Evolutionary conservation across 2,329 filamentous ascomycete genomes (phyloP), one percentile per base, ranked within the genome.

Genomic region (Coniochaeta pulveracea): DNA sequence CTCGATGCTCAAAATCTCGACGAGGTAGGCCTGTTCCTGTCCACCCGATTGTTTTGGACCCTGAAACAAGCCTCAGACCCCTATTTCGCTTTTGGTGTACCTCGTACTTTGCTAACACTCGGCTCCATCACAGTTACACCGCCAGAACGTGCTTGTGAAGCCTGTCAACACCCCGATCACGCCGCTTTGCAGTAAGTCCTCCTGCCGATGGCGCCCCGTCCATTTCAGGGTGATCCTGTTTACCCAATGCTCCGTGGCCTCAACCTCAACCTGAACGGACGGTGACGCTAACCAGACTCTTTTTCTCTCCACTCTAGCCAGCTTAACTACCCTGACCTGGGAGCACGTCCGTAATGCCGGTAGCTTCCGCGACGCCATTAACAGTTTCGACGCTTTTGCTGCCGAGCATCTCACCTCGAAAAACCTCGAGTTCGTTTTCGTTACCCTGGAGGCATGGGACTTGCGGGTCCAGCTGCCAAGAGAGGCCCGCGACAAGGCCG

Each of bases 91-190:
- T n/a, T n/a, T n/a, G n/a, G n/a, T n/a, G n/a, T n/a, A n/a, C n/a
- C n/a, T 42, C 37, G 10, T 18, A 34, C 29, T 33, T 38, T 44
- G 33, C 45, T 39, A 33, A 40, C n/a, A 14, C 23, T 37, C 42
- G 36, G 42, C 34, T 27, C 12, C 8, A 17, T 15, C 23, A 41
- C 57, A 98, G 91, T 70, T 96, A 47, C 82, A 93, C 60, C 85
- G 88, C 47, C 88, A 96, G 61, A 94, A 84, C 54, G 85, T 95
- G 34, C 82, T 98, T 26, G 91, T 98, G 50, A 96, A 96, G 64
- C 91, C 91, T 4, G 81, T 95, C 64, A 98, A 96, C 64, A 98
- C 91, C 28, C 91, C 91, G 36, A 98, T 98, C 55, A 98, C 91
- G 45, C 91, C 91, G 40, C 73, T 98, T 34, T 98, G 91, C 76